Percentiles rank a stretch among this genome's conserved stretches.
These are phyloP conservation scores for Sporothrix schenckii DNA, from an alignment of 2,329 filamentous ascomycete genomes.

Conservation along the genomic window DNA sequence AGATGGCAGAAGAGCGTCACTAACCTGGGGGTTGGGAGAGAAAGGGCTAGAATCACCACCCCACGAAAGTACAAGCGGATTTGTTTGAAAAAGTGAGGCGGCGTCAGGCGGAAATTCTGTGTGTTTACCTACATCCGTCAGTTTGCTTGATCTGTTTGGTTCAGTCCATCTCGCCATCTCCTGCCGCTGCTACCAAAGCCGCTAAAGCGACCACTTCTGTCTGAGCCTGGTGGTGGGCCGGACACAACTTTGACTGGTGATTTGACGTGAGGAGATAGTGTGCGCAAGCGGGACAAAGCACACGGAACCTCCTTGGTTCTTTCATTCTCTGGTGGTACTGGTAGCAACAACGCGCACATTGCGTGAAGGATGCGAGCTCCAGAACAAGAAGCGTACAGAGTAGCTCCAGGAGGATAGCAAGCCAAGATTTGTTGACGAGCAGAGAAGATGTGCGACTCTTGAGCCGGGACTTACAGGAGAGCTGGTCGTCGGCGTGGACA, in stretches of 20 bases:
- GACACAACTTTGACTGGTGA: constrained; percentile 31
- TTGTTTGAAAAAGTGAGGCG: constrained; percentile 10
- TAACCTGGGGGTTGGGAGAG: constrained; percentile 14
- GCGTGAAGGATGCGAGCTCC: constrained; percentile 17
- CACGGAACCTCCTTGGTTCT: constrained; percentile 15
- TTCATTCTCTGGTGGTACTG: background rate
- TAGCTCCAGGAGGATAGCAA: background rate
- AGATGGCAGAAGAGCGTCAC: constrained; percentile 9
- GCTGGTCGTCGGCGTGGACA: background rate
- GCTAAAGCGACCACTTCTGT: background rate
- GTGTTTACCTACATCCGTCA: constrained; percentile 27
- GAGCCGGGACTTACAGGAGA: background rate
- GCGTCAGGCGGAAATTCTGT: constrained; percentile 29
- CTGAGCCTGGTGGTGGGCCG: constrained; percentile 28
- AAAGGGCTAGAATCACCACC: constrained; percentile 9
- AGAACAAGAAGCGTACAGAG: constrained; percentile 4
- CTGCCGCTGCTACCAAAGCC: background rate
- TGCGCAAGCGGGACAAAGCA: constrained; percentile 25
- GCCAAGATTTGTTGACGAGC: background rate
- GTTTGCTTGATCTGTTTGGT: constrained; percentile 27
- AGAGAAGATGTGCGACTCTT: background rate
- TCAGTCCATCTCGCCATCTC: background rate
- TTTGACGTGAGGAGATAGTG: constrained; percentile 1
- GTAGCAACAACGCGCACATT: constrained; percentile 19
- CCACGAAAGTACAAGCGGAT: background rate